Evolutionary conservation across 2,329 filamentous ascomycete species (phyloP).

Genomic region (Ophiocordyceps polyrhachis-furcata): DNA sequence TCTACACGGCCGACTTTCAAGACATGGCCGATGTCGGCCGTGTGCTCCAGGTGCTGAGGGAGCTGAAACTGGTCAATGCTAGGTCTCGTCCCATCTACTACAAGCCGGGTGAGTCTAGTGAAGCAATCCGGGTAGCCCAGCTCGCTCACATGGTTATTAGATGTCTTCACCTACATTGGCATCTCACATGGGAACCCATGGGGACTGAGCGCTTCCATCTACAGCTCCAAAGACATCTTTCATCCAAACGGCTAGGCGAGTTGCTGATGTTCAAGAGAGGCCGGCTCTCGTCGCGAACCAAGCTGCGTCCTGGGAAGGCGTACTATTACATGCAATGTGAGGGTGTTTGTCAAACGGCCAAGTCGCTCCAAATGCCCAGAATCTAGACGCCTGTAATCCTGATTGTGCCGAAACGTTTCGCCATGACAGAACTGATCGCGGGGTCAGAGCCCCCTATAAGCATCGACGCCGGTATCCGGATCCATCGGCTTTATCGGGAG

Average conservation of each 20-base stretch:
- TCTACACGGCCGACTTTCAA: slow-evolving; percentile 61
- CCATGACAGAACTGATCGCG: background rate
- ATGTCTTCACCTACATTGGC: slow-evolving; percentile 50
- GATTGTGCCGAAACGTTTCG: background rate
- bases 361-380: background rate
- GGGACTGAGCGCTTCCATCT: slow-evolving; percentile 40
- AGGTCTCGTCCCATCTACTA: slow-evolving; percentile 47
- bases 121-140: background rate
- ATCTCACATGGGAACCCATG: slow-evolving; percentile 42
- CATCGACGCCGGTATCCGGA: slow-evolving; percentile 18
- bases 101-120: slow-evolving; percentile 41
- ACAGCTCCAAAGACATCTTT: slow-evolving; percentile 26
- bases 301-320: background rate
- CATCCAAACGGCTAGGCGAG: background rate
- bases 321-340: background rate
- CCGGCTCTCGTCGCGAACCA: background rate
- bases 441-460: slow-evolving; percentile 9
- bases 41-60: slow-evolving; percentile 42
- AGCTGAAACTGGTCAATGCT: slow-evolving; percentile 38
- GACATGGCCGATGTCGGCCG: slow-evolving; percentile 50
- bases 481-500: slow-evolving; percentile 49
- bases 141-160: slow-evolving; percentile 19
- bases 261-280: background rate
- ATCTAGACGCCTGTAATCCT: background rate
- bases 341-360: background rate